These are phyloP conservation scores for Nyctanthes arbortristis DNA, from an alignment of 257 asterid species.

Conservation along the genomic window DNA sequence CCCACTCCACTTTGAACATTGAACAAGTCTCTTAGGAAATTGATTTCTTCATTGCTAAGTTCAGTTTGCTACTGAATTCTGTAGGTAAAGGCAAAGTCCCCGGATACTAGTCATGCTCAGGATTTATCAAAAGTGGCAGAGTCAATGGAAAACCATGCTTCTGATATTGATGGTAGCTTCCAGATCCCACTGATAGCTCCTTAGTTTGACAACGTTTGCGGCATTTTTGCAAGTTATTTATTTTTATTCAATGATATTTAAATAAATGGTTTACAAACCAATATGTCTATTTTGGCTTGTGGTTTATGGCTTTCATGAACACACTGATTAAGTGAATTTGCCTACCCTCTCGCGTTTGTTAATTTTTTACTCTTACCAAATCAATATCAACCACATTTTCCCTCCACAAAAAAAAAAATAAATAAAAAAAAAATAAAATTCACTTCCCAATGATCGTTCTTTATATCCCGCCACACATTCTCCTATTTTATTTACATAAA, in stretches of 20 bases:
- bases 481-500: too few relatives aligned
- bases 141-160: slow-evolving; percentile 32
- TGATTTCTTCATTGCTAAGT: background rate
- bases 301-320: background rate
- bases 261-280: background rate
- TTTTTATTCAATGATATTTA: background rate
- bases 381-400: too few relatives aligned
- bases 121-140: slow-evolving; percentile 38
- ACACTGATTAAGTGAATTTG: background rate
- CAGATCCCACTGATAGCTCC: background rate
- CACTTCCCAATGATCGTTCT: too few relatives aligned
- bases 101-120: slow-evolving; percentile 32
- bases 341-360: background rate
- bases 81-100: slow-evolving; percentile 72
- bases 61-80: background rate
- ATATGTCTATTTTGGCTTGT: background rate
- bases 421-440: too few relatives aligned
- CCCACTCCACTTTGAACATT: background rate
- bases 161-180: slow-evolving; percentile 50
- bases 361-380: too few relatives aligned
- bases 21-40: background rate
- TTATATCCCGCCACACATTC: too few relatives aligned
- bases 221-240: background rate
- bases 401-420: too few relatives aligned
- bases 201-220: background rate